These are phyloP conservation scores for Anacardium occidentale DNA, from an alignment of 345 rosid species.

Conservation along the genomic window DNA sequence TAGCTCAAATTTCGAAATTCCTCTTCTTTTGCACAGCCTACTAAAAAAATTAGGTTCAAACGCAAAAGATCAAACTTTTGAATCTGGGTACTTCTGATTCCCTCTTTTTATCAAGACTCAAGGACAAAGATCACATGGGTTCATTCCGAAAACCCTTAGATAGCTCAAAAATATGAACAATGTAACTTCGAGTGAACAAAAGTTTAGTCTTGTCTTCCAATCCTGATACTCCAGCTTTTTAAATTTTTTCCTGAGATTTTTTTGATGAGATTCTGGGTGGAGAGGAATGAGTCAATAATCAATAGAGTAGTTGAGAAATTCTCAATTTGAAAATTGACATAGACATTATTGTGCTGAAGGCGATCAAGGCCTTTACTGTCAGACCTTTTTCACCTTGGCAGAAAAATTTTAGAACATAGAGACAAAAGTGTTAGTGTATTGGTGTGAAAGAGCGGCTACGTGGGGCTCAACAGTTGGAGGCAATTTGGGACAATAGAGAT, in stretches of 20 bases:
- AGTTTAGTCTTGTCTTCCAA: not conserved
- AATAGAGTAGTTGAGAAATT: not conserved
- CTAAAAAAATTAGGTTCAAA: not conserved
- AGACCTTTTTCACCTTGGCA: not conserved
- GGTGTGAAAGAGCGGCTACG: not conserved
- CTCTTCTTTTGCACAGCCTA: not conserved
- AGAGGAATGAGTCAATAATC: constrained; percentile 2
- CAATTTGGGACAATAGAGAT: not conserved
- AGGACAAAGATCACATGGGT: constrained; percentile 8
- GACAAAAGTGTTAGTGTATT: not conserved
- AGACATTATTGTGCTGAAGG: not conserved
- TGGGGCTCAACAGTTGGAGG: constrained; percentile 3
- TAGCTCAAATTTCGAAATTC: constrained; percentile 1
- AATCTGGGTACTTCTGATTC: constrained; percentile 9
- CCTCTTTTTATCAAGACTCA: not conserved
- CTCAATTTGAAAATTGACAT: not conserved
- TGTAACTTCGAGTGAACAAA: not conserved
- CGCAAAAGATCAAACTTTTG: constrained; percentile 4
- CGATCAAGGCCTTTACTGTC: not conserved
- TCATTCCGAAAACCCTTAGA: constrained; percentile 8
- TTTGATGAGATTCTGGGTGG: not conserved
- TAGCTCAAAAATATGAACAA: not conserved
- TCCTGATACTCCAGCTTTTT: not conserved
- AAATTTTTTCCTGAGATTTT: not conserved
- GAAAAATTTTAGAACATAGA: not conserved